These are phyloP conservation scores for Candida ipomoeae DNA, from an alignment of 805 yeast genomes.

Conservation along the genomic window DNA sequence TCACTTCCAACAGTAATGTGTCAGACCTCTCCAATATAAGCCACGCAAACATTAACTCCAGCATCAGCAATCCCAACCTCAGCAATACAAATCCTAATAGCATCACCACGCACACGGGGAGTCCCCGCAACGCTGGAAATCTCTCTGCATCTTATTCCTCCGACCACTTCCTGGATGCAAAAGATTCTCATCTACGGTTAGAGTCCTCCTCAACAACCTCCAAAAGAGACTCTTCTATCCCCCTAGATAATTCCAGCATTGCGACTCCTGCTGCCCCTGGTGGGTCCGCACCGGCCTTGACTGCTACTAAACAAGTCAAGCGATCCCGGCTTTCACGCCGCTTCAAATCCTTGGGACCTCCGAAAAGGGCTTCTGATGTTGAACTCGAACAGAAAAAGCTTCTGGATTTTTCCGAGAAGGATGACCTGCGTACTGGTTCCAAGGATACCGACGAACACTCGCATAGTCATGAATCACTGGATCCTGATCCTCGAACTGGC, in stretches of 20 bases:
- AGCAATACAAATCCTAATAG: background rate
- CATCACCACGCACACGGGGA: background rate
- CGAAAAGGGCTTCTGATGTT: conserved; percentile 39
- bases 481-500: background rate
- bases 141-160: background rate
- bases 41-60: conserved; percentile 4
- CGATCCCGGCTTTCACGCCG: conserved; percentile 35
- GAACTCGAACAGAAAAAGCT: background rate
- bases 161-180: background rate
- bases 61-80: conserved; percentile 3
- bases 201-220: background rate
- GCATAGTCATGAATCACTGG: background rate
- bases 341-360: conserved; percentile 44
- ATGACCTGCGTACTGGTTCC: background rate
- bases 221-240: background rate
- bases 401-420: background rate
- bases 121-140: background rate
- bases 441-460: background rate
- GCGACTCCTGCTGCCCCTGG: background rate
- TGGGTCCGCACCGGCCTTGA: background rate
- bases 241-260: background rate
- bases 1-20: background rate
- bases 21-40: background rate
- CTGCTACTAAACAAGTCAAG: background rate
- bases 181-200: background rate